Percentiles rank a stretch among this genome's conserved stretches.
Conservation (phyloP, 768 basidiomycete genomes). For the Pisolithus albus region DNA sequence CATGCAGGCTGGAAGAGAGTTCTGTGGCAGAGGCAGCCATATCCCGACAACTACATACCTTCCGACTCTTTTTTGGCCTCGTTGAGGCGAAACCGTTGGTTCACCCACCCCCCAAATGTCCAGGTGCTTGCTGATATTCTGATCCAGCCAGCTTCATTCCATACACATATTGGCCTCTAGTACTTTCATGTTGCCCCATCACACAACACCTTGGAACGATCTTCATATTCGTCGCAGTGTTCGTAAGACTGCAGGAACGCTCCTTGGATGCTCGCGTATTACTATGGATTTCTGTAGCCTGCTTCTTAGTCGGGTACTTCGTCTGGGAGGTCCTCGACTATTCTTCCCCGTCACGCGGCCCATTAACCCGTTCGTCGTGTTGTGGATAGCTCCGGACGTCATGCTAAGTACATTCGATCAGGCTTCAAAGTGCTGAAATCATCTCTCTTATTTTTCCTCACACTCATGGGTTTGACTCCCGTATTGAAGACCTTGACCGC, state of each 20-base stretch:
- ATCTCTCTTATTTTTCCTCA: slow-evolving; percentile 79
- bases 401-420: slow-evolving; percentile 24
- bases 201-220: slow-evolving; percentile 80
- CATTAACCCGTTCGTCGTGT: slow-evolving; percentile 21
- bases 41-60: slow-evolving; percentile 85
- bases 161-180: slow-evolving; percentile 69
- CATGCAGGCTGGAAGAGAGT: slow-evolving; percentile 54
- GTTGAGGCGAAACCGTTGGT: slow-evolving; percentile 71
- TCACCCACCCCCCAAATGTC: slow-evolving; percentile 5
- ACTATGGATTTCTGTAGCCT: slow-evolving; percentile 54
- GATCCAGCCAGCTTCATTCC: slow-evolving; percentile 69
- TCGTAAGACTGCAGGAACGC: slow-evolving; percentile 60
- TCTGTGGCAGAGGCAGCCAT: slow-evolving; percentile 71
- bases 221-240: slow-evolving; percentile 76
- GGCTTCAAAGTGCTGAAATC: slow-evolving; percentile 73
- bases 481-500: slow-evolving; percentile 88
- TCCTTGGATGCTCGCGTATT: slow-evolving; percentile 63
- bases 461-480: slow-evolving; percentile 85
- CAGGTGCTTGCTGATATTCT: slow-evolving; percentile 8
- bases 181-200: slow-evolving; percentile 63
- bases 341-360: slow-evolving; percentile 23
- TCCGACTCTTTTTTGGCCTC: slow-evolving; percentile 66
- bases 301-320: slow-evolving; percentile 55
- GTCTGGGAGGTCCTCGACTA: slow-evolving; percentile 53
- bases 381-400: background rate